Base-by-base conservation (phyloP, 495 filamentous ascomycete genomes). In the Penicillium steckii region DNA sequence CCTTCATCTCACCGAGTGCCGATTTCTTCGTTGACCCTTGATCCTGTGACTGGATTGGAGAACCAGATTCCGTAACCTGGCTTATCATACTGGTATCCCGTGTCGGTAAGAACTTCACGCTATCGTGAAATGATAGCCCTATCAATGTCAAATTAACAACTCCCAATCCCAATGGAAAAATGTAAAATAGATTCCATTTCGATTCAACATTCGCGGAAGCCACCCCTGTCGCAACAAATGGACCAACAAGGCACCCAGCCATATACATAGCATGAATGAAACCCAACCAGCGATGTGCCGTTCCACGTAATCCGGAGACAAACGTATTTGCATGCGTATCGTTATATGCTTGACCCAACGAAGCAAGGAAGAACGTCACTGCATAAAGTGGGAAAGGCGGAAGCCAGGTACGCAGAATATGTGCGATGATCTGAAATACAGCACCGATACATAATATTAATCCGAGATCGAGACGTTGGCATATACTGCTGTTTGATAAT, bases 201-300 rank as follows among this genome's bases (percentile, higher is more conserved):
- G 60, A 60, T 1, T 44, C 10, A 0, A 19, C 17, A 21, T 60
- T 60, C 0, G 64, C 57, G 1, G 62, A 66, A 1, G 67, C 62
- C 10, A 70, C 62, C 0, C 54, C 67, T 10, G 67, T 66, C 9
- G 67, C 53, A 0, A 65, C 51, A 21, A 70, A 65, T 0, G 65
- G 67, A 0, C 52, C 65, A 24, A 60, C 65, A n/a, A 70, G 57
- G 48, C 62, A 70, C 0, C 67, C 67, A 1, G 55, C 62, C 65
- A 64, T 65, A 29, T 70, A 70, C 67, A 70, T 70, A 4, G 67
- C 67, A 44, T 70, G 67, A 35, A 70, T 70, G 27, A 68, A 70
- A 0, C 65, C 67, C 1, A 70, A 52, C 53, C 60, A 70, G 1
- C 65, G 65, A 41, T 70, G 65, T 1, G 67, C 62, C 3, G 33